Base-by-base conservation (phyloP, 371 early-diverging fungal species). In the Dichotomocladium elegans region DNA sequence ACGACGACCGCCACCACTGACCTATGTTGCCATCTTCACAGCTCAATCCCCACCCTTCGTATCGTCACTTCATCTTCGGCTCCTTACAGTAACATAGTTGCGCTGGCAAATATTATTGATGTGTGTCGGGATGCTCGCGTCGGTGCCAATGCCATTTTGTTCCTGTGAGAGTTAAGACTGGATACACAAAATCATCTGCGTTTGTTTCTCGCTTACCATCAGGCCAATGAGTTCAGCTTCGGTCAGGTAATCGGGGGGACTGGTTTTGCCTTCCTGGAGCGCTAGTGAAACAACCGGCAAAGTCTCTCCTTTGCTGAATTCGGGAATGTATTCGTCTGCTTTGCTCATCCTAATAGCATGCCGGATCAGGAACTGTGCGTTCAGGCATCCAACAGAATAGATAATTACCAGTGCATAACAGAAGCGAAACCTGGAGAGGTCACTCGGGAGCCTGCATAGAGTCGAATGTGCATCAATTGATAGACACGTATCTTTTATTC, bases 101-200 rank as follows among this genome's bases (percentile, higher is more conserved):
- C 89, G 66, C 26, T 75, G 77, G 48, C 80, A 79, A n/a, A 89
- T 87, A 34, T 84, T 85, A 41, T 83, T 78, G 45, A 89, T 89
- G 51, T 89, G 89, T n/a, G 81, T 83, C 31, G 86, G 83, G 35
- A 89, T 89, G 4, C 87, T 84, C 5, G 88, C 88, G 66, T 90
- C 90, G 4, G 90, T 90, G n/a, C 90, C 90, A 42, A 90, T 90
- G 12, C 90, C 90, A 61, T 86, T 72, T 46, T 81, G 82, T 61
- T 90, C 90, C 87, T 57, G n/a, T n/a, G n/a, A n/a, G 4, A 9
- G 30, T 10, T 37, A 9, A 28, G 17, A 15, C 11, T 21, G 6
- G 30, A 3, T 22, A 31, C 12, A 11, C 19, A 19, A 49, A 14
- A 10, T 2, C 4, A 0, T 7, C 6, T n/a, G 21, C 8, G 4